Conservation (phyloP, 441 rosid genomes). For the Flueggea neowawraea region DNA sequence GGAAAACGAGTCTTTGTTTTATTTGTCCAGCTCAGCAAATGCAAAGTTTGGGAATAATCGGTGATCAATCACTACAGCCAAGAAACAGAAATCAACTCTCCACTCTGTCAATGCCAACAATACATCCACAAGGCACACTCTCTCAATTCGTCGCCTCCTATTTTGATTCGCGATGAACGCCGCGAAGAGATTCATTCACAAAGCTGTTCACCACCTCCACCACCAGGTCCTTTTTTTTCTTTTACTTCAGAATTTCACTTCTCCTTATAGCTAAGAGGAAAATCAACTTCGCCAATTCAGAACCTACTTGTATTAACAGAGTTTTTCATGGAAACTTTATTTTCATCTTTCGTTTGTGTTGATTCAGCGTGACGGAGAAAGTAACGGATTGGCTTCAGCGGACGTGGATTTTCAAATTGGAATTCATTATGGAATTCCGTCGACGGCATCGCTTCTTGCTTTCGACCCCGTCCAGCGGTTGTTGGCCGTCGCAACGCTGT, state of each 20-base stretch:
- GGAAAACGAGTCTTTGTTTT: too few species aligned
- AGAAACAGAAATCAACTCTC: too few species aligned
- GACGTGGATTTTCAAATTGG: constrained; percentile 44
- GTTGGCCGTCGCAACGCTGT: constrained; percentile 60
- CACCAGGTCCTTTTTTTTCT: constrained; percentile 7
- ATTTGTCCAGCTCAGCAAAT: too few species aligned
- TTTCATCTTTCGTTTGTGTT: too few species aligned
- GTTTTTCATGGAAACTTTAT: too few species aligned
- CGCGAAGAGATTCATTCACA: constrained; percentile 52
- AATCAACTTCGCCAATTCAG: not conserved
- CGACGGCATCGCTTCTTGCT: constrained; percentile 64
- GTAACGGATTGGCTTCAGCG: constrained; percentile 26
- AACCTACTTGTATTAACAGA: too few species aligned
- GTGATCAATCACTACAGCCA: too few species aligned
- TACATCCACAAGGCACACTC: too few species aligned
- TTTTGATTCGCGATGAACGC: constrained; percentile 29
- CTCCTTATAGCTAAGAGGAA: not conserved
- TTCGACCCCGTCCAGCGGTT: constrained; percentile 59
- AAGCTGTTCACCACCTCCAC: constrained; percentile 41
- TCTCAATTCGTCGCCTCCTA: too few species aligned
- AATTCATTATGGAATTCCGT: constrained; percentile 58
- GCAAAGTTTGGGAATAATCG: too few species aligned
- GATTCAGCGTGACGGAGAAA: too few species aligned
- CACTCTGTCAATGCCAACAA: too few species aligned
- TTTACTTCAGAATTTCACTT: not conserved